Conservation (phyloP, 2,329 filamentous ascomycete genomes). For the Pseudogymnoascus sp. region DNA sequence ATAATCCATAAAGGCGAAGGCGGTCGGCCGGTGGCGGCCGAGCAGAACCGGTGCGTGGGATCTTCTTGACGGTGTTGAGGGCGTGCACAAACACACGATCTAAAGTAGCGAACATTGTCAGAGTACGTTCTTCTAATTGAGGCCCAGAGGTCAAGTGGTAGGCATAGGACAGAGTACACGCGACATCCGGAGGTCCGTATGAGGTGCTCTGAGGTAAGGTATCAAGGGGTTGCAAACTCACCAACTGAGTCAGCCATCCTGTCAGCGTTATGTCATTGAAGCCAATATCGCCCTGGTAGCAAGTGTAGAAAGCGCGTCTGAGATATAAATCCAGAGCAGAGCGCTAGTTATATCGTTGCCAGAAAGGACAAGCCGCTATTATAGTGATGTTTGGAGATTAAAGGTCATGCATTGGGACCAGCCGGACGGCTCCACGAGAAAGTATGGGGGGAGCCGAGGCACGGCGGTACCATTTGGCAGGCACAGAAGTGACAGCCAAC, state of each 20-base stretch:
- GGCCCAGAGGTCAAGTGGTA: too few species aligned
- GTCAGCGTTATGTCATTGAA: conserved; percentile 13
- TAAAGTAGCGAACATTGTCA: conserved; percentile 32
- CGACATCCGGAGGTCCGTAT: conserved; percentile 2
- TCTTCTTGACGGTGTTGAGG: conserved; percentile 96
- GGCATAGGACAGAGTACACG: not conserved
- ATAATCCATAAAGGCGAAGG: conserved; percentile 90
- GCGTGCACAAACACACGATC: conserved; percentile 99
- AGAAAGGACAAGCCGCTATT: not conserved
- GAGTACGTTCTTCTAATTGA: not conserved
- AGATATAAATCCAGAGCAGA: not conserved
- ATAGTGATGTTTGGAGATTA: conserved; percentile 6
- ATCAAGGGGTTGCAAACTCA: conserved; percentile 24
- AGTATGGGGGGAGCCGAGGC: conserved; percentile 9
- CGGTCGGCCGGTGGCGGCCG: conserved; percentile 80
- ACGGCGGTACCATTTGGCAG: conserved; percentile 1
- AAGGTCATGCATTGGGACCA: not conserved
- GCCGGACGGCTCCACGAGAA: conserved; percentile 3
- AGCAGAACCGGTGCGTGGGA: conserved; percentile 84
- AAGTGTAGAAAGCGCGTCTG: not conserved
- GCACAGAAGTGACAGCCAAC: not conserved
- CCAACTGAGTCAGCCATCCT: conserved; percentile 49
- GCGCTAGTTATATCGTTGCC: conserved; percentile 1
- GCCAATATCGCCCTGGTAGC: not conserved
- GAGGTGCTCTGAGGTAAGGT: conserved; percentile 1